These are phyloP conservation scores for Vaccinium darrowii DNA, from an alignment of 148 eudicot species.

Conservation along the genomic window DNA sequence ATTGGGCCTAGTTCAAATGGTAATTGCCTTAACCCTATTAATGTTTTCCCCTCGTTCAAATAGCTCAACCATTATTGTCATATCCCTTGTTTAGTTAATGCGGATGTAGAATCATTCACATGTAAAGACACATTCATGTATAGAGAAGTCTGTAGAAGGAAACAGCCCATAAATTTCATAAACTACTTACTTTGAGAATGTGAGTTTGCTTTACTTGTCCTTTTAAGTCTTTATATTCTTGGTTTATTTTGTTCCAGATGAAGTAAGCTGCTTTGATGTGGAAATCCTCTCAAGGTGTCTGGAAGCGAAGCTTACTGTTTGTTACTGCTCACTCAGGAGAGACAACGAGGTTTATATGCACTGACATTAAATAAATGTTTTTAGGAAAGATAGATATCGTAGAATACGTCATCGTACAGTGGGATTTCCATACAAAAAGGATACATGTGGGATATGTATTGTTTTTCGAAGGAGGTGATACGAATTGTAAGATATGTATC, in stretches of 20 bases:
- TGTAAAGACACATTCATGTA: neutral
- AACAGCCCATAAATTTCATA: neutral
- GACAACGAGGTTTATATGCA: slow-evolving; percentile 49
- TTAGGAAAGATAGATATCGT: neutral
- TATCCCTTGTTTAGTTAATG: neutral
- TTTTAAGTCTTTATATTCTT: neutral
- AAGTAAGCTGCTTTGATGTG: slow-evolving; percentile 58
- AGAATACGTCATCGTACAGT: too few relatives aligned
- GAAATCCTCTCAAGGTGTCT: slow-evolving; percentile 68
- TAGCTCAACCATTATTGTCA: neutral
- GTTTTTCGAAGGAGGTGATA: too few relatives aligned
- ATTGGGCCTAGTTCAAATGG: slow-evolving; percentile 47
- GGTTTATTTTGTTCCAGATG: slow-evolving; percentile 33
- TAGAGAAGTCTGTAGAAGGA: neutral
- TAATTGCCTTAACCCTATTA: slow-evolving; percentile 17
- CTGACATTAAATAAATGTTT: neutral
- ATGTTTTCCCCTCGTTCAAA: neutral
- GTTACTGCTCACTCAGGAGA: slow-evolving; percentile 51
- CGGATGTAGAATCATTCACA: neutral
- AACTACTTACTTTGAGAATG: neutral
- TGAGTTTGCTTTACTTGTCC: neutral
- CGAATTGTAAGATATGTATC: too few relatives aligned
- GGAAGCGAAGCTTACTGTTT: slow-evolving; percentile 84
- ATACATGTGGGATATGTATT: too few relatives aligned
- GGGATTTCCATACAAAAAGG: too few relatives aligned